A percentile compares a stretch with the other conserved stretches of the same genome.
phyloP scores from a whole-genome alignment of 768 basidiomycete species.

The Hericium coralloides region DNA sequence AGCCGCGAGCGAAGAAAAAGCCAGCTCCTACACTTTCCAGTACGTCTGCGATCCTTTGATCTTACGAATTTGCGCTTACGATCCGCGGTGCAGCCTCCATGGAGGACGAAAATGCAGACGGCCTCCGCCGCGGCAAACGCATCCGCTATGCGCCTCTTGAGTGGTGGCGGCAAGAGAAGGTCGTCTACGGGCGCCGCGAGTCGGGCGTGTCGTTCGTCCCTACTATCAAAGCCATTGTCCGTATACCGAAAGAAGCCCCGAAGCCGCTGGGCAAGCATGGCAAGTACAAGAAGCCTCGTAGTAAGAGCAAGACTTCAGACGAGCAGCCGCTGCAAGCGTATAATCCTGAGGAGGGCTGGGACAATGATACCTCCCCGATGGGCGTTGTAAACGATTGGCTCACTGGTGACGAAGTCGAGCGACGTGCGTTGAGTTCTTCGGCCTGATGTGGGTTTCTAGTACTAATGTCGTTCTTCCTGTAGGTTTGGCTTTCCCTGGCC shows the following conservation, averaged over 20 bases:
- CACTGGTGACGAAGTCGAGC: constrained; percentile 47
- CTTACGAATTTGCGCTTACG: too few species aligned
- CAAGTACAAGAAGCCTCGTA: constrained; percentile 29
- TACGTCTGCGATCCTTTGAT: not conserved
- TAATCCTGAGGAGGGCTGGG: constrained; percentile 67
- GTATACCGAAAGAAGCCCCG: constrained; percentile 42
- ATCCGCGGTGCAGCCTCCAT: too few species aligned
- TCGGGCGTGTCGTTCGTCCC: constrained; percentile 47
- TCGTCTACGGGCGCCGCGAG: constrained; percentile 66
- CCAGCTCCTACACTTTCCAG: not conserved
- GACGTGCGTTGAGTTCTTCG: constrained; percentile 47
- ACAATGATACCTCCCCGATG: constrained; percentile 59
- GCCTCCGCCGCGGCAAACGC: constrained; percentile 65
- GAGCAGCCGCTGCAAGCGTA: constrained; percentile 32
- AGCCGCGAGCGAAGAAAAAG: not conserved
- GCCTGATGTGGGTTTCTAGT: not conserved
- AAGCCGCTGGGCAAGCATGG: constrained; percentile 33
- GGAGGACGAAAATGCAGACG: constrained; percentile 22
- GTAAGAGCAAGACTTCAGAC: constrained; percentile 29
- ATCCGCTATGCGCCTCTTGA: constrained; percentile 67
- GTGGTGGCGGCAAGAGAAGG: constrained; percentile 89
- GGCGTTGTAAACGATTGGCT: constrained; percentile 64
- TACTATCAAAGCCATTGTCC: constrained; percentile 56
- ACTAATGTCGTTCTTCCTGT: not conserved
- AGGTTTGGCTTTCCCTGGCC: constrained; percentile 77